A percentile compares a stretch with the other conserved stretches of the same genome.
These are phyloP conservation scores for Luffa aegyptiaca DNA, from an alignment of 306 rosid species.

Conservation along the genomic window DNA sequence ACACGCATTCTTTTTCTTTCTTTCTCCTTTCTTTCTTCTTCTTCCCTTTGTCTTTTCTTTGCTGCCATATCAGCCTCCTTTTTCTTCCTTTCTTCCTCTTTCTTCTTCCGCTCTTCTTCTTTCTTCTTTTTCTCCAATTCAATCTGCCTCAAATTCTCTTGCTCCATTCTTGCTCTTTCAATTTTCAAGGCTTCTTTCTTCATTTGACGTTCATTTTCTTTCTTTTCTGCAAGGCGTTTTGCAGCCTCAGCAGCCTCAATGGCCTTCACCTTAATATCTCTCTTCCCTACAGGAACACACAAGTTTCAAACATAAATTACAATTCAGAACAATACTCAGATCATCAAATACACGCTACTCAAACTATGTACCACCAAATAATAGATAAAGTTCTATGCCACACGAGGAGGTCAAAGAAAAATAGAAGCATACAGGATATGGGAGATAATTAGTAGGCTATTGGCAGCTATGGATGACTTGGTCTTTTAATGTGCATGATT, in stretches of 20 bases:
- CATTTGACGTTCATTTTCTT: slow-evolving; percentile 81
- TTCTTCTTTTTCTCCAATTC: slow-evolving; percentile 61
- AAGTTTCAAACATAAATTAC: slow-evolving; percentile 7
- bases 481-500: neutral
- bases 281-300: slow-evolving; percentile 52
- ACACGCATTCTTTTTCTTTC: slow-evolving; percentile 64
- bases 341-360: neutral
- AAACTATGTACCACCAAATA: neutral
- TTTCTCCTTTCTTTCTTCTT: slow-evolving; percentile 63
- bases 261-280: slow-evolving; percentile 80
- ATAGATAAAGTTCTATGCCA: neutral
- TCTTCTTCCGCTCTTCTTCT: slow-evolving; percentile 57
- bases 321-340: neutral
- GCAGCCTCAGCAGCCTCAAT: slow-evolving; percentile 85
- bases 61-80: slow-evolving; percentile 59
- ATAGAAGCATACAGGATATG: neutral
- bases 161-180: slow-evolving; percentile 56
- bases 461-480: neutral
- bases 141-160: slow-evolving; percentile 43
- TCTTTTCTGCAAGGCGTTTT: slow-evolving; percentile 68
- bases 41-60: slow-evolving; percentile 85
- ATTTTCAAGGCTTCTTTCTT: slow-evolving; percentile 69
- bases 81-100: slow-evolving; percentile 70
- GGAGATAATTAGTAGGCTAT: neutral
- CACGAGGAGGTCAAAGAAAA: neutral